Evolutionary conservation across 345 rosid genomes (phyloP).

Genomic region (Eucalyptus cloeziana): DNA sequence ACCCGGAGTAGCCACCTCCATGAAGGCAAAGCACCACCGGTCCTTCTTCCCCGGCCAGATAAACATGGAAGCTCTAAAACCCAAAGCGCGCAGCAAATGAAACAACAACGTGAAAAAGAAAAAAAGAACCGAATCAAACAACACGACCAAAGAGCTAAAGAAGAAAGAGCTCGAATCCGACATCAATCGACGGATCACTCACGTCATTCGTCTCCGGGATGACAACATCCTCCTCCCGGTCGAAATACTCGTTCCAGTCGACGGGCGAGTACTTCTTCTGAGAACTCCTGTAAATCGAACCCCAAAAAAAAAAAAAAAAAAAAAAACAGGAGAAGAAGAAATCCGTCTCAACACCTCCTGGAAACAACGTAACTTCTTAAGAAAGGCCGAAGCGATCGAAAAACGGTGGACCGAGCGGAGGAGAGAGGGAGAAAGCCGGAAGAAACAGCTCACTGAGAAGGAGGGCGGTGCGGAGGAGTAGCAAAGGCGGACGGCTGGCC

Average conservation of each 20-base stretch:
- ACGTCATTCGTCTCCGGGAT: slow-evolving; percentile 66
- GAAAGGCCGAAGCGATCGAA: not conserved
- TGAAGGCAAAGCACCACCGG: slow-evolving; percentile 89
- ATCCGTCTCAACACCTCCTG: not conserved
- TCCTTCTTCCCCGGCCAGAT: slow-evolving; percentile 81
- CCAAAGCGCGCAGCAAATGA: not conserved
- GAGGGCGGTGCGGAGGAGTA: slow-evolving; percentile 48
- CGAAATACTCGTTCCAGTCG: slow-evolving; percentile 66
- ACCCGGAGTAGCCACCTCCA: slow-evolving; percentile 97
- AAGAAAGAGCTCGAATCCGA: not conserved
- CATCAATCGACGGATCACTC: slow-evolving; percentile 1
- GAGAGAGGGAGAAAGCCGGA: not conserved
- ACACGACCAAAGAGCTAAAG: not conserved
- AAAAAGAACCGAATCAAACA: not conserved
- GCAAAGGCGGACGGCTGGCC: slow-evolving; percentile 39
- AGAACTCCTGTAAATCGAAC: slow-evolving; percentile 24
- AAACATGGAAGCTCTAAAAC: slow-evolving; percentile 84
- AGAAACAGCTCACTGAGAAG: slow-evolving; percentile 28
- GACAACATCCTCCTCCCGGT: slow-evolving; percentile 60
- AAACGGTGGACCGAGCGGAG: not conserved
- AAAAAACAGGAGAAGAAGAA: not conserved
- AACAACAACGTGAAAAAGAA: not conserved
- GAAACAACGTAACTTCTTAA: not conserved
- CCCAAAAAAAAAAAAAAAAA: not conserved
- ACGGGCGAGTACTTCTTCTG: slow-evolving; percentile 48